A percentile compares a stretch with the other conserved stretches of the same genome.
phyloP scores from a whole-genome alignment of 495 filamentous ascomycete genomes.

The Gamarada debralockiae region DNA sequence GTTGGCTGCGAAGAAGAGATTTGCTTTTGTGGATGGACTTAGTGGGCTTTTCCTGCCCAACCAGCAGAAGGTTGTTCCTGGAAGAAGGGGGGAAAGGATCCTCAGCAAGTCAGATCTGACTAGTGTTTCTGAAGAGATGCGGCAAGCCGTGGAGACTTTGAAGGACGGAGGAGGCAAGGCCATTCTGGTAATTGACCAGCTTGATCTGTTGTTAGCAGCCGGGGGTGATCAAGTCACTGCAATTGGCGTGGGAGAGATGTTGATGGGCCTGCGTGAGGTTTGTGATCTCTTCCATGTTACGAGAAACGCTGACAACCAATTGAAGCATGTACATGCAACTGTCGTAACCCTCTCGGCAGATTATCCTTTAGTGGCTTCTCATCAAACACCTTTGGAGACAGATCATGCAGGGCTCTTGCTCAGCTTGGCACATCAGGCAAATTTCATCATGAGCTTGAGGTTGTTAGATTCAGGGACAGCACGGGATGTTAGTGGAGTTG shows the following conservation, averaged over 20 bases:
- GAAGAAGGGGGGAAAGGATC: constrained; percentile 8
- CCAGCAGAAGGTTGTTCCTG: constrained; percentile 20
- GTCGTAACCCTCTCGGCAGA: constrained; percentile 69
- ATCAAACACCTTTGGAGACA: constrained; percentile 60
- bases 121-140: constrained; percentile 26
- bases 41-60: constrained; percentile 46
- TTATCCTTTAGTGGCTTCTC: constrained; percentile 55
- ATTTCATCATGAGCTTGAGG: constrained; percentile 63
- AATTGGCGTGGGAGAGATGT: constrained; percentile 35
- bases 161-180: constrained; percentile 26
- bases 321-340: constrained; percentile 34
- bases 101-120: constrained; percentile 11
- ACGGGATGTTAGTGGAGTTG: constrained; percentile 84
- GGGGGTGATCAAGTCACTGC: constrained; percentile 22
- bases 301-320: background rate
- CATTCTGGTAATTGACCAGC: constrained; percentile 50
- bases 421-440: constrained; percentile 69
- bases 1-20: constrained; percentile 48
- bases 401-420: constrained; percentile 67
- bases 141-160: constrained; percentile 29
- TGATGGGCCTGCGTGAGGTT: constrained; percentile 54
- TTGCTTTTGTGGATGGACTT: constrained; percentile 73
- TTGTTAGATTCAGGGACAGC: constrained; percentile 80
- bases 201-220: constrained; percentile 52
- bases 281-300: constrained; percentile 6